Conservation (phyloP, 2,329 filamentous ascomycete genomes). For the Diaporthe helianthi region DNA sequence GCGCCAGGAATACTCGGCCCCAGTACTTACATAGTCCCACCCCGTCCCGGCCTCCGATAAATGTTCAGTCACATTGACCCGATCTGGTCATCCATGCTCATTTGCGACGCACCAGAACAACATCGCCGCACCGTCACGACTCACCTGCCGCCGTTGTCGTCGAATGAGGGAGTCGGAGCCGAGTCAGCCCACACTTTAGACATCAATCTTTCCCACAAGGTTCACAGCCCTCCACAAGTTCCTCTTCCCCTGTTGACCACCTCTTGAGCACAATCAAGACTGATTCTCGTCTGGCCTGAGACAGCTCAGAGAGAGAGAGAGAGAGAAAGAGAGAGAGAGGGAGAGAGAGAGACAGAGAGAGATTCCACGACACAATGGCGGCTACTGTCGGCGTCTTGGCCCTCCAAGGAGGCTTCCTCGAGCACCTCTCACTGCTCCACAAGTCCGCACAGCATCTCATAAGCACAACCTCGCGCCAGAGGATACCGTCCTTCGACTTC, state of each 20-base stretch:
- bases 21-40: too few species aligned
- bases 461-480: constrained; percentile 35
- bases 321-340: too few species aligned
- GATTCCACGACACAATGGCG: constrained; percentile 37
- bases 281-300: neutral
- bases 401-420: constrained; percentile 90
- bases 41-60: constrained; percentile 8
- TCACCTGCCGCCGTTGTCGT: constrained; percentile 2
- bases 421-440: constrained; percentile 81
- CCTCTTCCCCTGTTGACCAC: neutral
- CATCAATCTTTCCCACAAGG: neutral
- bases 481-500: constrained; percentile 61
- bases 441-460: constrained; percentile 66
- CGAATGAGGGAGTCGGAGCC: neutral
- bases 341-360: too few species aligned
- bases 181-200: constrained; percentile 2
- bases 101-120: constrained; percentile 7
- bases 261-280: neutral
- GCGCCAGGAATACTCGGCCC: neutral
- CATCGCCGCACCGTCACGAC: constrained; percentile 17
- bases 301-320: too few species aligned
- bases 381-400: constrained; percentile 70
- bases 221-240: neutral
- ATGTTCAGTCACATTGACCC: too few species aligned
- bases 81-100: neutral